Evolutionary conservation across 768 basidiomycete species (phyloP).

Genomic region (Termitomyces sp.): DNA sequence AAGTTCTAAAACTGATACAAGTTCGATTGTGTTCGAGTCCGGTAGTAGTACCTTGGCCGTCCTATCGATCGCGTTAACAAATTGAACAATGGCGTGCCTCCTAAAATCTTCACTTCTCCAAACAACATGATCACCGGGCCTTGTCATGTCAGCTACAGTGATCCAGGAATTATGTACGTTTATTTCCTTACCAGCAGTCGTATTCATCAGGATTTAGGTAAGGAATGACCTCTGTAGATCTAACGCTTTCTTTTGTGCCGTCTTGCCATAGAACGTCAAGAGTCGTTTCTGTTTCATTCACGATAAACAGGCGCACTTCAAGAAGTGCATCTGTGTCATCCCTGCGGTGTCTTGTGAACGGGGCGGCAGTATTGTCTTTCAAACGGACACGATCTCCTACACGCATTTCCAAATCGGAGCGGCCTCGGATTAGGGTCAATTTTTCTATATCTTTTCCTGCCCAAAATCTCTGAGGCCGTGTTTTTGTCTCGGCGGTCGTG

Average conservation of each 20-base stretch:
- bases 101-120: slow-evolving; percentile 72
- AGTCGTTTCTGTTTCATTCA: slow-evolving; percentile 66
- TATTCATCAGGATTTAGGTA: slow-evolving; percentile 88
- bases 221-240: slow-evolving; percentile 65
- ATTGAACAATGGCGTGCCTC: slow-evolving; percentile 71
- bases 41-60: slow-evolving; percentile 61
- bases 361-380: slow-evolving; percentile 41
- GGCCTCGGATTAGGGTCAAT: slow-evolving; percentile 57
- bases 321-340: slow-evolving; percentile 39
- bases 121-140: slow-evolving; percentile 89
- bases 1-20: slow-evolving; percentile 81
- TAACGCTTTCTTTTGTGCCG: slow-evolving; percentile 58
- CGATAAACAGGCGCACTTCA: slow-evolving; percentile 50
- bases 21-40: slow-evolving; percentile 49
- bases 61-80: slow-evolving; percentile 64
- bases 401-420: slow-evolving; percentile 57
- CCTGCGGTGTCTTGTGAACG: slow-evolving; percentile 56
- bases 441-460: slow-evolving; percentile 54
- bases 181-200: slow-evolving; percentile 68
- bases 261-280: slow-evolving; percentile 86
- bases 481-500: slow-evolving; percentile 44
- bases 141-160: slow-evolving; percentile 20
- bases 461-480: slow-evolving; percentile 76
- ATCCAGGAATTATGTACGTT: background rate
- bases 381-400: slow-evolving; percentile 70